Base-by-base conservation (phyloP, 306 rosid genomes). In the Prosopis cineraria region DNA sequence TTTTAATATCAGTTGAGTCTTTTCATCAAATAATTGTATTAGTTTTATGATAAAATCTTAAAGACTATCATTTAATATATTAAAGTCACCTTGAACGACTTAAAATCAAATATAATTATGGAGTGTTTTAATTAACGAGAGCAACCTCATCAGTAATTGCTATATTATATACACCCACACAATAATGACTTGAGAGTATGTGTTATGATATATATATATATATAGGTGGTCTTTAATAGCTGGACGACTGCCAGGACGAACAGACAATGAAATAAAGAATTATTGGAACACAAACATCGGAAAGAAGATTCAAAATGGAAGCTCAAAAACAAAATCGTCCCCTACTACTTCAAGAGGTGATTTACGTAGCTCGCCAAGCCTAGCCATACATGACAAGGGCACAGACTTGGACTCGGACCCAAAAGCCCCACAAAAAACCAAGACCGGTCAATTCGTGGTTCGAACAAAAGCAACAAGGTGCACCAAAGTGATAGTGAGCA, bases 201-300 rank as follows among this genome's bases (percentile, higher is more conserved):
- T 20, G 12, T 41, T 1, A 2, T 1, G 10, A 11, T 2, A 10
- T 72, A 70, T 13, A 10, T 40, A 11, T 2, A 2, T 73, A 63
- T 24, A 80, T 76, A 88, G 92, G 77, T 88, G 92, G 92, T 84
- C 92, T 27, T 43, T 88, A 55, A 88, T 88, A 36, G 92, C 92
- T 77, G 92, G 92, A 48, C 82, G 92, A 74, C 84, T 88, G 30
- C 92, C 92, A 10, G 90, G 92, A 76, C 86, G 91, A 85, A 88
- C 91, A 88, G 91, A 88, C 84, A 88, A 88, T 84, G 90, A 88
- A 84, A 88, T 88, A 27, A 88, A 88, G 66, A 88, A 88, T 37
- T 86, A 86, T 36, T 88, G 92, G 92, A 81, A 88, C 76, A 84
- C 92, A 16, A 84, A 71, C n/a, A 82, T 91, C 55, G 87, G 93